phyloP scores from a whole-genome alignment of 2,329 filamentous ascomycete genomes.

The Septoria linicola region DNA sequence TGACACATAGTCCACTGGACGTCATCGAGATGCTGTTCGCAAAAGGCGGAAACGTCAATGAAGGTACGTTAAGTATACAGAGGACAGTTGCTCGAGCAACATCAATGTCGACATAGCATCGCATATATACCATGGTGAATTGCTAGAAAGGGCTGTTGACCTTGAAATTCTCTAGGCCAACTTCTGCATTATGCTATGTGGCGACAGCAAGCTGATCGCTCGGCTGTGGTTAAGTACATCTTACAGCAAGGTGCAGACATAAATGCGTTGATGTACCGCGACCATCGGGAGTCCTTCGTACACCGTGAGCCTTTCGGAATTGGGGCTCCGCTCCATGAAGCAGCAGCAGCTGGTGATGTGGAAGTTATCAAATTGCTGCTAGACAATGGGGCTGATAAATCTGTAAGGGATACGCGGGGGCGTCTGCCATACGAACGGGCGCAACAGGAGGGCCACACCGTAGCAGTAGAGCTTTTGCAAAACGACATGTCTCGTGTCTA shows the following conservation, averaged over 20 bases:
- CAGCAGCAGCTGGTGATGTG: background rate
- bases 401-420: conserved; percentile 2
- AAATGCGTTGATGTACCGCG: conserved; percentile 4
- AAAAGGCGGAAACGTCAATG: conserved; percentile 4
- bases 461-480: conserved; percentile 1
- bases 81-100: background rate
- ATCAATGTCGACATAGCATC: too few relatives aligned
- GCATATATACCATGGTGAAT: background rate
- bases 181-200: conserved; percentile 9
- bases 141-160: conserved; percentile 1
- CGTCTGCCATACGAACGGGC: conserved; percentile 1
- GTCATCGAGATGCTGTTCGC: conserved; percentile 10
- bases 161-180: background rate
- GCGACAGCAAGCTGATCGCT: conserved; percentile 2
- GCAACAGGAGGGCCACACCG: background rate
- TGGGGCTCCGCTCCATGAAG: conserved; percentile 2
- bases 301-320: conserved; percentile 3
- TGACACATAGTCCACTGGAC: background rate
- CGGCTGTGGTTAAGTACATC: background rate
- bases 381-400: background rate
- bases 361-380: conserved; percentile 1
- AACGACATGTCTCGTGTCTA: background rate
- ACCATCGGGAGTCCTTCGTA: conserved; percentile 1
- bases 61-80: background rate
- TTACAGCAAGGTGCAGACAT: conserved; percentile 4